A percentile compares a stretch with the other conserved stretches of the same genome.
phyloP scores from a whole-genome alignment of 129 eudicot genomes.

The Pseudognaphalium luteoalbum region DNA sequence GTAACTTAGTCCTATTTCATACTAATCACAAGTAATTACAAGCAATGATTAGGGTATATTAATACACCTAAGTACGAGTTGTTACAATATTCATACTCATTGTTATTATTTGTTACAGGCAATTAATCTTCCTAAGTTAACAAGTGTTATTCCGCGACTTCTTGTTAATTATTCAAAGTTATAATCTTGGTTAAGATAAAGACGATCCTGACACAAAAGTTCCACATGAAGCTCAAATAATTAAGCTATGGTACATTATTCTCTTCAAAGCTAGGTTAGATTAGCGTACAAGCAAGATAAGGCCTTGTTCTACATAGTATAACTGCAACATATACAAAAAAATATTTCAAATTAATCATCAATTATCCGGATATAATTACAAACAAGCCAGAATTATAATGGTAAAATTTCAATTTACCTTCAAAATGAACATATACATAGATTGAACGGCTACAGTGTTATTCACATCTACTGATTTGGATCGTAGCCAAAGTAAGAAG shows the following conservation, averaged over 20 bases:
- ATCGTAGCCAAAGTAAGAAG: conserved; percentile 25
- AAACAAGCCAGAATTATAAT: background rate
- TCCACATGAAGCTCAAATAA: background rate
- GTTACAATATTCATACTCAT: no score
- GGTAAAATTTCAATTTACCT: background rate
- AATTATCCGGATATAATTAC: background rate
- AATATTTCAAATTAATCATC: background rate
- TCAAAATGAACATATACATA: conserved; percentile 35
- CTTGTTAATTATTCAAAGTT: no score
- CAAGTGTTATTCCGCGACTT: no score
- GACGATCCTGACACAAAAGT: no score
- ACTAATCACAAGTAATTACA: no score
- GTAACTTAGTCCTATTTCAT: no score
- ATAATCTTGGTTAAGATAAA: no score
- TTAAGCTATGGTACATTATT: background rate
- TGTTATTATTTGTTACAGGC: no score
- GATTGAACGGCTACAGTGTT: conserved; percentile 23
- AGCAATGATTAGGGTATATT: no score
- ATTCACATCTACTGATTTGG: conserved; percentile 34
- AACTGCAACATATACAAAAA: conserved; percentile 20
- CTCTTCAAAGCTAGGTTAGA: background rate
- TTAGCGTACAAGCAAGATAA: conserved; percentile 20
- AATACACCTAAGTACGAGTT: no score
- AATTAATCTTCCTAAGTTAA: no score
- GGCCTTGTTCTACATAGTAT: conserved; percentile 29